These are phyloP conservation scores for Remersonia thermophila DNA, from an alignment of 2,329 filamentous ascomycete genomes.

Conservation along the genomic window DNA sequence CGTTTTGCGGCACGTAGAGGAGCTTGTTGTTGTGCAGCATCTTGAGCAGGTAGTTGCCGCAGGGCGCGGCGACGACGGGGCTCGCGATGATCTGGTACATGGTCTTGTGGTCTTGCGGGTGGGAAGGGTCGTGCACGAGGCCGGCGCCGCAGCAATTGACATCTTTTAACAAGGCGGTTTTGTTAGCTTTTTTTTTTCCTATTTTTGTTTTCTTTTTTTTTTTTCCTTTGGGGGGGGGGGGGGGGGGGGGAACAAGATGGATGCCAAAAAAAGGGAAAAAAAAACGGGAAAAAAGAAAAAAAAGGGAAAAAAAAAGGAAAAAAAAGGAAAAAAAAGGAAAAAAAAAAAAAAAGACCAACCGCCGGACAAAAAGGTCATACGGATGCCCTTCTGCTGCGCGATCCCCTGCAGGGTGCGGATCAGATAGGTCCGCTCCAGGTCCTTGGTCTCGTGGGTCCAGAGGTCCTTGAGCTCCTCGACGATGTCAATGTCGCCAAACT, in stretches of 20 bases:
- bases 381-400: constrained; percentile 82
- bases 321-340: too few species aligned
- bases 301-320: background rate
- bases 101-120: constrained; percentile 90
- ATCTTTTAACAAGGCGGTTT: too few species aligned
- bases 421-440: constrained; percentile 90
- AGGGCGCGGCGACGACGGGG: constrained; percentile 80
- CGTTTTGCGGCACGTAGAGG: constrained; percentile 83
- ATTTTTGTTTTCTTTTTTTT: too few species aligned
- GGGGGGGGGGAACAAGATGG: constrained; percentile 15
- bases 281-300: background rate
- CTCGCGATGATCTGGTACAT: constrained; percentile 98
- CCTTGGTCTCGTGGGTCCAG: constrained; percentile 98
- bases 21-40: constrained; percentile 91
- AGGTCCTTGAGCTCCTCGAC: constrained; percentile 89
- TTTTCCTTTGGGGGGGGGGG: background rate
- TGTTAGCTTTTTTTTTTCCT: too few species aligned
- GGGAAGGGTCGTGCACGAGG: constrained; percentile 82
- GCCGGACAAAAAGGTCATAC: constrained; percentile 94
- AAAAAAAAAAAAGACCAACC: constrained; percentile 47
- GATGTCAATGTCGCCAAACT: constrained; percentile 91
- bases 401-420: constrained; percentile 94
- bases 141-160: constrained; percentile 89
- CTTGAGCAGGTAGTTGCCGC: constrained; percentile 75
- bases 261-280: background rate